These are phyloP conservation scores for Eucalyptus shirleyi DNA, from an alignment of 345 rosid genomes.

Conservation along the genomic window DNA sequence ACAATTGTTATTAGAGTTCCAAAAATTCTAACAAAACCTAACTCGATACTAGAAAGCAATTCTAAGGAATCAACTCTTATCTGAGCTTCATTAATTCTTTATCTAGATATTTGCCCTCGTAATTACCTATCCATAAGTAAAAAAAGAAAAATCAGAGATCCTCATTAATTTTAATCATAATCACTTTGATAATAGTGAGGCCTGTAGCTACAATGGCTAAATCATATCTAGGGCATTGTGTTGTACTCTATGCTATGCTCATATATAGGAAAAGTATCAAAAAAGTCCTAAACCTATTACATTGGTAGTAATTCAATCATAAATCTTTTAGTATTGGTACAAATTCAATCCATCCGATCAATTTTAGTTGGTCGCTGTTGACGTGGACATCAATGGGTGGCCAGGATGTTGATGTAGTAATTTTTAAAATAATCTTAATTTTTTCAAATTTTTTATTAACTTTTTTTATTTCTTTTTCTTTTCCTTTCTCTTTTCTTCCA, in stretches of 20 bases:
- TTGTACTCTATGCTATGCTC: not conserved
- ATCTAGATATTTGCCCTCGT: not conserved
- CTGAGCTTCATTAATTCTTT: not conserved
- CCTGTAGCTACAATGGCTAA: not conserved
- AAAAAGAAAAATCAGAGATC: not conserved
- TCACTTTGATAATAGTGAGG: not conserved
- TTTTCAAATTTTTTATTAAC: too few relatives aligned
- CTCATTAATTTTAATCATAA: not conserved
- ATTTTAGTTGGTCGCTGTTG: rapidly evolving
- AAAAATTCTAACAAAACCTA: not conserved
- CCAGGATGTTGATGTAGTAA: rapidly evolving
- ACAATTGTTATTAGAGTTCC: not conserved
- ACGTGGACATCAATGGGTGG: rapidly evolving
- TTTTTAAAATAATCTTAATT: too few relatives aligned
- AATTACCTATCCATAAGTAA: not conserved
- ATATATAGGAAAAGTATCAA: too few relatives aligned
- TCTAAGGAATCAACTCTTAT: not conserved
- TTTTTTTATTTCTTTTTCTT: rapidly evolving
- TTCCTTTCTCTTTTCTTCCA: too few relatives aligned
- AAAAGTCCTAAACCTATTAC: rapidly evolving
- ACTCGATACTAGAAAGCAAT: not conserved
- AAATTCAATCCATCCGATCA: rapidly evolving
- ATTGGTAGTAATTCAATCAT: rapidly evolving
- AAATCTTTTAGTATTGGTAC: rapidly evolving
- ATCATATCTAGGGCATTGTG: not conserved